These are phyloP conservation scores for Aphanomyces astaci DNA, from an alignment of 352 stramenopile species.

Conservation along the genomic window DNA sequence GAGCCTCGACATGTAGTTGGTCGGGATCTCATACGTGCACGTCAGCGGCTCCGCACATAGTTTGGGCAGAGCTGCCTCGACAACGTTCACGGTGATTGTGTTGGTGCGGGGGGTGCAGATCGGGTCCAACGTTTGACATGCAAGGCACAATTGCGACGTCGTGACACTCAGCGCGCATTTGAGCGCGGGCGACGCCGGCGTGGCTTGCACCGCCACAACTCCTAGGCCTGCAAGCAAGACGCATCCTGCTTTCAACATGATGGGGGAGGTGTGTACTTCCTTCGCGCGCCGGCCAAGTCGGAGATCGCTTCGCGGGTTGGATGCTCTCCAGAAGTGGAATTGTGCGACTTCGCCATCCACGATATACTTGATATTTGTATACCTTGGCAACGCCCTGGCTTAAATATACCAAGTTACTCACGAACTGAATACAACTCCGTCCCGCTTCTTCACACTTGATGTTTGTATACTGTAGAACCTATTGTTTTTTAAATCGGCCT, in stretches of 20 bases:
- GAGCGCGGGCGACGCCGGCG: neutral
- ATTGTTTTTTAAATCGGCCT: neutral
- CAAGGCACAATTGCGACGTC: neutral
- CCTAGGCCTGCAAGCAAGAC: neutral
- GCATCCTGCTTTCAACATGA: neutral
- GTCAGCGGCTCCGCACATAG: neutral
- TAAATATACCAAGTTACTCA: neutral
- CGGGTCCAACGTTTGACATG: neutral
- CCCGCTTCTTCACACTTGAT: conserved; percentile 10
- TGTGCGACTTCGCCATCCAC: neutral
- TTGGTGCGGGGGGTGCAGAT: neutral
- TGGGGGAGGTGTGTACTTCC: neutral
- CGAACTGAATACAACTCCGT: conserved; percentile 9
- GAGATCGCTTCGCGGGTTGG: neutral
- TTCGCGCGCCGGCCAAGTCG: neutral
- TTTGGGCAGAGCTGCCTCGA: neutral
- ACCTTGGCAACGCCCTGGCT: neutral
- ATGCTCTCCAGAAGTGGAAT: conserved; percentile 12
- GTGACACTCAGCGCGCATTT: neutral
- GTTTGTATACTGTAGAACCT: neutral
- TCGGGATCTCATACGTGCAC: neutral
- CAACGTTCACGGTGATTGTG: neutral
- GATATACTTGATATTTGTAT: conserved; percentile 1
- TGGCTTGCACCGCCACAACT: neutral
- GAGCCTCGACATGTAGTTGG: neutral